Conservation (phyloP, 768 basidiomycete genomes). For the Paxillus ammoniavirescens region DNA sequence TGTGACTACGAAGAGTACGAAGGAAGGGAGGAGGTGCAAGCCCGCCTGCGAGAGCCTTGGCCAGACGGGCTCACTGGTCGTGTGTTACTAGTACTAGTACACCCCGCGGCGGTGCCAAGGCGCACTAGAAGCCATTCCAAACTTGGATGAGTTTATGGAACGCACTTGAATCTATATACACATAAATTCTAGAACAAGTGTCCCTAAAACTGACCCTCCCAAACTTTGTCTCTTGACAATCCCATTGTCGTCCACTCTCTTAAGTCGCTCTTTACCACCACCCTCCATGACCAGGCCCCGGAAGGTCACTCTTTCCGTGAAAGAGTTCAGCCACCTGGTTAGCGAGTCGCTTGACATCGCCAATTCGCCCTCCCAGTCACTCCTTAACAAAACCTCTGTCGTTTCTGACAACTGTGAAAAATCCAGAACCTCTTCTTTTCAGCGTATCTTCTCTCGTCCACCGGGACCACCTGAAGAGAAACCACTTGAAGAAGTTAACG, state of each 20-base stretch:
- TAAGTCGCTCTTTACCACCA: background rate
- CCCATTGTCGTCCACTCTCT: slow-evolving; percentile 7
- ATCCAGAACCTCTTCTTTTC: slow-evolving; percentile 23
- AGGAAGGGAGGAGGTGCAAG: background rate
- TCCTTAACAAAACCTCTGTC: slow-evolving; percentile 23
- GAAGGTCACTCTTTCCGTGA: slow-evolving; percentile 28
- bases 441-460: slow-evolving; percentile 31
- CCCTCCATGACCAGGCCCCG: slow-evolving; percentile 25
- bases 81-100: no score
- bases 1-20: background rate
- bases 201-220: slow-evolving; percentile 15
- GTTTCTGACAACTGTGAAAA: slow-evolving; percentile 19
- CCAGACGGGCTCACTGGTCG: no score
- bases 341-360: slow-evolving; percentile 30
- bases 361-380: slow-evolving; percentile 10
- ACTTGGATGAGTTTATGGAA: background rate
- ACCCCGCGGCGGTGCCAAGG: no score
- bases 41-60: no score
- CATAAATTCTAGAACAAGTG: slow-evolving; percentile 11
- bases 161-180: background rate
- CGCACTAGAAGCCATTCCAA: background rate
- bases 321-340: slow-evolving; percentile 34
- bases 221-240: background rate
- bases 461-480: slow-evolving; percentile 6
- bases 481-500: slow-evolving; percentile 8